A percentile compares a stretch with the other conserved stretches of the same genome.
phyloP scores from a whole-genome alignment of 257 asterid species.

The Scutellaria barbata region DNA sequence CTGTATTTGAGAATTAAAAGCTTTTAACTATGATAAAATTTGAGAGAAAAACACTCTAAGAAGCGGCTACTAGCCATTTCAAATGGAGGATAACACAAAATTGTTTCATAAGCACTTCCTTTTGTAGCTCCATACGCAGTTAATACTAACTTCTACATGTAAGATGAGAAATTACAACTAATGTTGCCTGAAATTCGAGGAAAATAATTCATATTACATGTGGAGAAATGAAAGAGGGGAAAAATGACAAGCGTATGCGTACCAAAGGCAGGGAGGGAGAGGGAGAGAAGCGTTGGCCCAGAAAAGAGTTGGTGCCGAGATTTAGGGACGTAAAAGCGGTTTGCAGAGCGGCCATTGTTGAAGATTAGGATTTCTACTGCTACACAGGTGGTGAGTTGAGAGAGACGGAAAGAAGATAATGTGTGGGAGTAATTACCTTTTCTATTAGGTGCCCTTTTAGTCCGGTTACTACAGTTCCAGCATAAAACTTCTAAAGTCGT shows the following conservation, averaged over 20 bases:
- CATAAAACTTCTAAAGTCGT: not conserved
- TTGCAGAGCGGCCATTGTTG: conserved; percentile 66
- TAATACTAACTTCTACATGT: not conserved
- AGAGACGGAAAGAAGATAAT: conserved; percentile 41
- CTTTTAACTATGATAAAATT: not conserved
- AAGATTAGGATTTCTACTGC: conserved; percentile 33
- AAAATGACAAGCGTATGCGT: conserved; percentile 18
- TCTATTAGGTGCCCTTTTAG: conserved; percentile 19
- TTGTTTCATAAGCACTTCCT: conserved; percentile 12
- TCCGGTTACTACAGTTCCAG: conserved; percentile 43
- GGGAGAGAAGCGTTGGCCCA: conserved; percentile 68
- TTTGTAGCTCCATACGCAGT: not conserved
- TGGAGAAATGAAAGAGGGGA: not conserved
- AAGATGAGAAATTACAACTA: not conserved
- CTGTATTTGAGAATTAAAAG: not conserved
- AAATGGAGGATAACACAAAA: not conserved
- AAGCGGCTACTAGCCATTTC: conserved; percentile 1
- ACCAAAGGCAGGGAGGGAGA: conserved; percentile 61
- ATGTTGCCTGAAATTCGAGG: not conserved
- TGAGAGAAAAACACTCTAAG: not conserved
- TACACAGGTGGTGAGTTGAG: conserved; percentile 18
- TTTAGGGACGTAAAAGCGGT: conserved; percentile 72
- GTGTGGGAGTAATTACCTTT: conserved; percentile 15
- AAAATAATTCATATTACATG: not conserved
- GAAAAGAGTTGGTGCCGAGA: conserved; percentile 67